Conservation (phyloP, 2,329 filamentous ascomycete species). For the Arthrobotrys megalospora region DNA sequence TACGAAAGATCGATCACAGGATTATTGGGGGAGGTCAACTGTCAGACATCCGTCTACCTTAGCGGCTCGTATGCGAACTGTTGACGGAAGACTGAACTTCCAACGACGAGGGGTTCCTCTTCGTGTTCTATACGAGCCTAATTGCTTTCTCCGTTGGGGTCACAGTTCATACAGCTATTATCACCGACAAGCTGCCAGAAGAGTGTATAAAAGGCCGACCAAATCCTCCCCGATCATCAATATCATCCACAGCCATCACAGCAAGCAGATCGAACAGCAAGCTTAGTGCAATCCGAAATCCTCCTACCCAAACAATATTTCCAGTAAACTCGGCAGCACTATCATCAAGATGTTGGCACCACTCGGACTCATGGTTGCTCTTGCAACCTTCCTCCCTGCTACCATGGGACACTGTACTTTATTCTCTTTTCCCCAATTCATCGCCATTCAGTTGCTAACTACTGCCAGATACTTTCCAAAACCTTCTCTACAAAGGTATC, state of each 20-base stretch:
- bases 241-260: not conserved
- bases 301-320: not conserved
- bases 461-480: constrained; percentile 64
- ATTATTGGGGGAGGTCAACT: not conserved
- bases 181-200: not conserved
- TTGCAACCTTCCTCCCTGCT: constrained; percentile 53
- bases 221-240: not conserved
- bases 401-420: constrained; percentile 58
- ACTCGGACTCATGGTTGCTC: constrained; percentile 31
- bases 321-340: not conserved
- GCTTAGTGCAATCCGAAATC: not conserved
- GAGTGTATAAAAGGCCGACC: constrained; percentile 3
- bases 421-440: too few species aligned
- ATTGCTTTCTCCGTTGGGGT: not conserved
- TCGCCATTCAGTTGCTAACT: not conserved
- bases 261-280: not conserved
- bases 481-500: constrained; percentile 69
- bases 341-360: constrained; percentile 21
- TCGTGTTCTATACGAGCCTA: not conserved
- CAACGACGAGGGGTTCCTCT: not conserved
- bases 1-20: not conserved
- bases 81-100: not conserved
- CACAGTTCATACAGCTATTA: too few species aligned
- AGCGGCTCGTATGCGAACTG: not conserved
- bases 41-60: not conserved